Evolutionary conservation across 805 yeast species (phyloP).

Genomic region (Kodamaea sagamina): DNA sequence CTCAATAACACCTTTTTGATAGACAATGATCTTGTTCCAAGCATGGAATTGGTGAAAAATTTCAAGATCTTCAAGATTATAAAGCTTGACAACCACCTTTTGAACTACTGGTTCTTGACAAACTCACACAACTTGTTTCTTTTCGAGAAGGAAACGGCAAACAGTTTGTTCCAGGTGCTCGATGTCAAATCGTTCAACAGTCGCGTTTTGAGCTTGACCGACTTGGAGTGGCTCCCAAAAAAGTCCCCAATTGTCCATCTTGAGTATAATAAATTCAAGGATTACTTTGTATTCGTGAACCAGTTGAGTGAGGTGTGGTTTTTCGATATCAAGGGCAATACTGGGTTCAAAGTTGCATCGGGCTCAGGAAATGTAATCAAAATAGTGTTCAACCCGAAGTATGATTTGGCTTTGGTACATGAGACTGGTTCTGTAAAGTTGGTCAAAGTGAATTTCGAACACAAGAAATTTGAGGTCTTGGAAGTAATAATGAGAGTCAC

Average conservation of each 20-base stretch:
- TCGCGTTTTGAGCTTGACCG: constrained; percentile 27
- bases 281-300: constrained; percentile 33
- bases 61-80: constrained; percentile 29
- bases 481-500: background rate
- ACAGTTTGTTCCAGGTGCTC: constrained; percentile 32
- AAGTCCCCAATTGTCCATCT: constrained; percentile 20
- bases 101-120: constrained; percentile 38
- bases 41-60: constrained; percentile 7
- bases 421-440: background rate
- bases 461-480: background rate
- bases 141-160: constrained; percentile 23
- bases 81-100: constrained; percentile 34
- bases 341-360: constrained; percentile 4
- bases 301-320: constrained; percentile 29
- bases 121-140: constrained; percentile 42
- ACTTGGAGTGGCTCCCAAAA: constrained; percentile 31
- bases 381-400: constrained; percentile 27
- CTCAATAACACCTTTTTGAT: constrained; percentile 22
- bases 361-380: constrained; percentile 17
- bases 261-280: constrained; percentile 27
- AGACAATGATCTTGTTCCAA: constrained; percentile 8
- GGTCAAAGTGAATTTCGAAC: background rate
- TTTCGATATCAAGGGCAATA: constrained; percentile 5
- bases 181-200: constrained; percentile 35
- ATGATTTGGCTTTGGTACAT: constrained; percentile 19